Evolutionary conservation across 1,284 basidiomycete genomes (phyloP).

Genomic region (Naganishia cerealis): DNA sequence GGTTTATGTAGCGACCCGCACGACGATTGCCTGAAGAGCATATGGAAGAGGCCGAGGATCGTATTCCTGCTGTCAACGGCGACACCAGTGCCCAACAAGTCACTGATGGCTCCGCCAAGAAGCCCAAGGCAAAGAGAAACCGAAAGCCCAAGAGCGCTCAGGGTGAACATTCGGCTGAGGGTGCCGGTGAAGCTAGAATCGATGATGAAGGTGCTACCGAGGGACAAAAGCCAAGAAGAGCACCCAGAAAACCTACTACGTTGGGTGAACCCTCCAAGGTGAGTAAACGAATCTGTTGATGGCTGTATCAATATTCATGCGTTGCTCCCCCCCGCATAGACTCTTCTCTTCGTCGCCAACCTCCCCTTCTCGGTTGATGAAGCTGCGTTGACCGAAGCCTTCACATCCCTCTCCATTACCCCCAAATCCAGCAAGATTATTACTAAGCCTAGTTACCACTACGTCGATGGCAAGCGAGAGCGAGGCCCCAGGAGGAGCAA

Average conservation of each 20-base stretch:
- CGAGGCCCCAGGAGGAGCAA: slow-evolving; percentile 61
- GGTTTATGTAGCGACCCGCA: slow-evolving; percentile 38
- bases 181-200: slow-evolving; percentile 52
- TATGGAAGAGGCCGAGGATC: slow-evolving; percentile 38
- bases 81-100: slow-evolving; percentile 29
- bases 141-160: slow-evolving; percentile 39
- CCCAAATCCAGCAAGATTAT: slow-evolving; percentile 83
- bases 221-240: slow-evolving; percentile 41
- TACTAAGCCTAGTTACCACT: slow-evolving; percentile 60
- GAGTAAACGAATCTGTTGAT: slow-evolving; percentile 58
- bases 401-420: slow-evolving; percentile 75
- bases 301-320: slow-evolving; percentile 43
- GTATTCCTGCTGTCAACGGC: slow-evolving; percentile 9
- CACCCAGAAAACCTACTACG: slow-evolving; percentile 14
- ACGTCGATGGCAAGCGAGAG: slow-evolving; percentile 64
- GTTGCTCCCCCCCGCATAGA: slow-evolving; percentile 60
- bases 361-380: slow-evolving; percentile 88
- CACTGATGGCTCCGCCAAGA: slow-evolving; percentile 26
- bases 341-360: slow-evolving; percentile 89
- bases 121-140: slow-evolving; percentile 34
- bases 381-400: slow-evolving; percentile 69
- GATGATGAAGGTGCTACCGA: slow-evolving; percentile 40
- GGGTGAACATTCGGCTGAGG: slow-evolving; percentile 39
- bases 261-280: slow-evolving; percentile 43
- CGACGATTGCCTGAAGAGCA: slow-evolving; percentile 50